phyloP scores from a whole-genome alignment of 371 early-diverging fungal genomes.

The Parasitella parasitica region DNA sequence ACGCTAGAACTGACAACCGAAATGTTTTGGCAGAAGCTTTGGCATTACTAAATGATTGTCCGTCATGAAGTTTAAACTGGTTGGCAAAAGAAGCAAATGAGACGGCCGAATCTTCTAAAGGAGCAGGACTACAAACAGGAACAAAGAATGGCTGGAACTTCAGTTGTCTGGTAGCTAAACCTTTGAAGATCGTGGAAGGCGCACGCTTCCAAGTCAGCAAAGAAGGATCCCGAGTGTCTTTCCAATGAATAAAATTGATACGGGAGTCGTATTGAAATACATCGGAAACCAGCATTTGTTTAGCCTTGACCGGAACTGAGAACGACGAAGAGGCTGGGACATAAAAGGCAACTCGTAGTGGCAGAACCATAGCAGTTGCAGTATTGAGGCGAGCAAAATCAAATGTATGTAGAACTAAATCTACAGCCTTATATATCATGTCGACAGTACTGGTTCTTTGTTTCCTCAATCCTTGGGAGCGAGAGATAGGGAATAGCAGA shows the following conservation, averaged over 20 bases:
- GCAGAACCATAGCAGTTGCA: neutral
- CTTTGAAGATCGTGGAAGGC: neutral
- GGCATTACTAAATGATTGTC: too few relatives aligned
- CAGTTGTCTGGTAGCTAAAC: neutral
- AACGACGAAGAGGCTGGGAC: neutral
- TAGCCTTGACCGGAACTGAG: neutral
- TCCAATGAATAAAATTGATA: neutral
- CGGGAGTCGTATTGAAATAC: neutral
- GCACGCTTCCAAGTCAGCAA: neutral
- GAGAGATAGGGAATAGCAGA: neutral
- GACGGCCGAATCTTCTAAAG: neutral
- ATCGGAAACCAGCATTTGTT: neutral
- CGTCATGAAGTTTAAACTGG: too few relatives aligned
- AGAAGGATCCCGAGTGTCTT: neutral
- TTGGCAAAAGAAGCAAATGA: too few relatives aligned
- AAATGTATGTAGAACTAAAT: neutral
- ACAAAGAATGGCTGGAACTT: neutral
- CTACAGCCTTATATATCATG: neutral
- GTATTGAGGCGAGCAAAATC: neutral
- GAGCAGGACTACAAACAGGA: too few relatives aligned
- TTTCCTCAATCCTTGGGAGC: neutral
- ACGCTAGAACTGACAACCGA: too few relatives aligned
- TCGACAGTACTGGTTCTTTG: neutral
- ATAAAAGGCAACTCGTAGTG: neutral
- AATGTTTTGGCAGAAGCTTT: too few relatives aligned